Evolutionary conservation across 2,329 filamentous ascomycete species (phyloP).

Genomic region (Fusarium torreyae): DNA sequence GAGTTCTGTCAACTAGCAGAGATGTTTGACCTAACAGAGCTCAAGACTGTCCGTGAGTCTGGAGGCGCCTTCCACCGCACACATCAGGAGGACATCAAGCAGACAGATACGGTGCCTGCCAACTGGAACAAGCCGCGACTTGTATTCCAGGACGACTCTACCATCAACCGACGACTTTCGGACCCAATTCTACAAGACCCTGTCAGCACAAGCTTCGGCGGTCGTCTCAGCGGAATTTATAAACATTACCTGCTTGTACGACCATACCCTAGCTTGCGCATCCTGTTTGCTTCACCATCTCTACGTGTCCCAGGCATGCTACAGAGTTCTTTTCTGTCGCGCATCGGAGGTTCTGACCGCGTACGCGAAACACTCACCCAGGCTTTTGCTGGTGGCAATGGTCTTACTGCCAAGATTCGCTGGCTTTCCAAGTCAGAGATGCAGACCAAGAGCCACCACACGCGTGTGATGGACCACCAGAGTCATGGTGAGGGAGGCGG

Average conservation of each 20-base stretch:
- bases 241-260: slow-evolving; percentile 75
- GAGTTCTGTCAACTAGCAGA: slow-evolving; percentile 77
- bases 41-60: slow-evolving; percentile 73
- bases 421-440: slow-evolving; percentile 66
- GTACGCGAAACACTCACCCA: slow-evolving; percentile 65
- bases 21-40: slow-evolving; percentile 78
- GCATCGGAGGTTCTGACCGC: slow-evolving; percentile 65
- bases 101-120: slow-evolving; percentile 57
- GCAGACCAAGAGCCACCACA: slow-evolving; percentile 17
- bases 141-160: slow-evolving; percentile 57
- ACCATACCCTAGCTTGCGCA: slow-evolving; percentile 75
- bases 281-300: slow-evolving; percentile 78
- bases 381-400: slow-evolving; percentile 77
- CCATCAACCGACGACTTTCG: slow-evolving; percentile 38
- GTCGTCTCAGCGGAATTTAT: slow-evolving; percentile 56
- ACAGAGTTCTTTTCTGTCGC: slow-evolving; percentile 70
- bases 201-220: slow-evolving; percentile 29
- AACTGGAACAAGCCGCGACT: slow-evolving; percentile 60
- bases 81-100: slow-evolving; percentile 52
- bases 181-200: slow-evolving; percentile 43
- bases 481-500: slow-evolving; percentile 56
- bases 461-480: slow-evolving; percentile 29
- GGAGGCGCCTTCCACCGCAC: slow-evolving; percentile 74
- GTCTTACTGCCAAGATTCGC: slow-evolving; percentile 81
- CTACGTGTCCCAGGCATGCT: slow-evolving; percentile 78